phyloP scores from a whole-genome alignment of 768 basidiomycete species.

The Thelephora ganbajun region DNA sequence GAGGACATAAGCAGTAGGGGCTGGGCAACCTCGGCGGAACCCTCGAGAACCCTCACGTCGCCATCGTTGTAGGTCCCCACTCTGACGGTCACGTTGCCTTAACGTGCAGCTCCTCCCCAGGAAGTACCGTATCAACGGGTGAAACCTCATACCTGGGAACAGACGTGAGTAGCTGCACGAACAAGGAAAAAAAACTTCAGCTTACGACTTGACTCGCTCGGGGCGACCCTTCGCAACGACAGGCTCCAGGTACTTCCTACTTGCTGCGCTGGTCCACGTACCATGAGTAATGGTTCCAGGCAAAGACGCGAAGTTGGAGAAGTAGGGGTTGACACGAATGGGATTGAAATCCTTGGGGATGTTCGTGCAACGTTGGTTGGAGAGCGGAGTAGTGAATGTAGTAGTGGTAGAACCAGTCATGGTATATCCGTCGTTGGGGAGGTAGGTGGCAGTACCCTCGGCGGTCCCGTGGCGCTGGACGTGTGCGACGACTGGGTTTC shows the following conservation, averaged over 20 bases:
- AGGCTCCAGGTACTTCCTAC: slow-evolving; percentile 83
- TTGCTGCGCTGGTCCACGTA: slow-evolving; percentile 93
- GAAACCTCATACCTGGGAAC: slow-evolving; percentile 67
- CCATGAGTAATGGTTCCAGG: slow-evolving; percentile 98
- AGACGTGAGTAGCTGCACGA: slow-evolving; percentile 5
- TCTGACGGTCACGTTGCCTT: slow-evolving; percentile 88
- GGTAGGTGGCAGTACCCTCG: slow-evolving; percentile 61
- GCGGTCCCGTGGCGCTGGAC: slow-evolving; percentile 81
- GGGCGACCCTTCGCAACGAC: slow-evolving; percentile 89
- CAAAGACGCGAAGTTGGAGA: slow-evolving; percentile 83
- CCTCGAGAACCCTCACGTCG: slow-evolving; percentile 86
- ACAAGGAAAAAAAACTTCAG: slow-evolving; percentile 11
- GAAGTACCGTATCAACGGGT: slow-evolving; percentile 97
- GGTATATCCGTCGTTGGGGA: slow-evolving; percentile 79
- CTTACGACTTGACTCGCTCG: slow-evolving; percentile 78
- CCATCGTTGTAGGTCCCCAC: slow-evolving; percentile 73
- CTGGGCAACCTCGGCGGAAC: slow-evolving; percentile 87
- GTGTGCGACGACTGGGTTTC: slow-evolving; percentile 89
- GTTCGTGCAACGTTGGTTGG: slow-evolving; percentile 92
- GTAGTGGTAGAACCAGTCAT: slow-evolving; percentile 52
- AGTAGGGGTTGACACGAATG: slow-evolving; percentile 97
- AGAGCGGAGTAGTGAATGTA: slow-evolving; percentile 69
- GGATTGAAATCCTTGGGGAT: slow-evolving; percentile 98
- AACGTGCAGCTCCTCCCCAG: slow-evolving; percentile 75
- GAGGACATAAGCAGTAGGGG: slow-evolving; percentile 90